Evolutionary conservation across 306 rosid genomes (phyloP), one percentile per base, ranked within the genome.

Genomic region (Alnus rubra): DNA sequence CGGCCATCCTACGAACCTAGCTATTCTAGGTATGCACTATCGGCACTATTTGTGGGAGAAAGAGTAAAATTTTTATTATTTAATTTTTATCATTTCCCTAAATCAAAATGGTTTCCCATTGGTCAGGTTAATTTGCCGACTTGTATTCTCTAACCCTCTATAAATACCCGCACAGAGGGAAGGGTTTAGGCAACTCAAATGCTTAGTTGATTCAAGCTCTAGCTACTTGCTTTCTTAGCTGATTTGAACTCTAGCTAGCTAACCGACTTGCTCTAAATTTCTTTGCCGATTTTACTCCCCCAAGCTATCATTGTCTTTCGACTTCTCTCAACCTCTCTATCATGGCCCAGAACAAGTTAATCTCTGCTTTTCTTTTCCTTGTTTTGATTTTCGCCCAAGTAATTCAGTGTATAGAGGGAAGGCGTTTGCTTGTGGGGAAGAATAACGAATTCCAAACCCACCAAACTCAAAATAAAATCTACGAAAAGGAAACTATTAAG

Each of bases 321-420:
- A 48, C 10, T 14, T 48, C 13, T 48, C 52, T 48, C 52, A 48
- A 2, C 52, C 52, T 49, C 1, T 3, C 13, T 48, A 7, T 10
- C 3, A 89, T 87, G 91, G 85, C 88, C 35, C 74, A 58, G 78
- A 81, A 47, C 71, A 78, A 74, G 56, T 31, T 51, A 35, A 2
- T 82, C 49, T 42, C 76, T 56, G 2, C 47, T 13, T 42, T 73
- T 19, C 39, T 82, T 75, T 47, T 84, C 15, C 6, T 88, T 33
- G 76, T 83, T 13, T 35, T 87, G 30, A 31, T 87, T 0, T 59
- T 82, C 5, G 77, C 75, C 73, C 73, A 35, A 23, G 71, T 62
- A 19, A 73, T 78, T 35, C 33, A 4, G 19, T 71, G 74, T 37
- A 52, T 59, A 0, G 80, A 87, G 50, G 90, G 87, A 75, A 75